These are phyloP conservation scores for Kazachstania taianensis DNA, from an alignment of 805 yeast species.

Conservation along the genomic window DNA sequence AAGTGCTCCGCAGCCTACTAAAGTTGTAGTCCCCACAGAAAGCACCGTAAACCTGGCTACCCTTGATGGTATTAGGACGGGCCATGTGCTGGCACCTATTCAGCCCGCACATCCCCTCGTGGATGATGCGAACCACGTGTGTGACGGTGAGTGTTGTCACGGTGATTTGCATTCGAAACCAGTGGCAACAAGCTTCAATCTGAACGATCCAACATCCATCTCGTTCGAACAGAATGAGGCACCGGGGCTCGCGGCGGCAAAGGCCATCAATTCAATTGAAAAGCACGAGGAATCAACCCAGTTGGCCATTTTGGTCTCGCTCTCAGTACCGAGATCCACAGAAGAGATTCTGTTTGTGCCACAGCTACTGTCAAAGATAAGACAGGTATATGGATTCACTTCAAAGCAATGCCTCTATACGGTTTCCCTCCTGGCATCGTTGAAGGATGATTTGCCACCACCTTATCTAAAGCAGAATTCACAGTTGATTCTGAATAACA, in stretches of 20 bases:
- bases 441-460: constrained; percentile 46
- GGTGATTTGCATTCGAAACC: constrained; percentile 16
- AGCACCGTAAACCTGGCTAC: neutral
- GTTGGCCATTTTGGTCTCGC: constrained; percentile 51
- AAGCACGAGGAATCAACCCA: constrained; percentile 38
- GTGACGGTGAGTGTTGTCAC: constrained; percentile 9
- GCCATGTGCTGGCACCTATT: neutral
- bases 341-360: constrained; percentile 73
- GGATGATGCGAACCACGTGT: constrained; percentile 5
- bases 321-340: constrained; percentile 66
- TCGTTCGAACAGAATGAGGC: constrained; percentile 61
- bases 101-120: no score
- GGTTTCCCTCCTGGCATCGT: constrained; percentile 58
- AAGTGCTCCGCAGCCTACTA: neutral
- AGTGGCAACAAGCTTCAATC: constrained; percentile 18
- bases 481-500: constrained; percentile 1
- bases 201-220: constrained; percentile 27
- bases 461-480: constrained; percentile 12
- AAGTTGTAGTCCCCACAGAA: neutral
- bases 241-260: constrained; percentile 64
- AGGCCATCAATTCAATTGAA: constrained; percentile 51
- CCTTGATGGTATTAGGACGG: no score
- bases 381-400: constrained; percentile 60
- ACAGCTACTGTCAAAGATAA: constrained; percentile 55
- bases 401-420: constrained; percentile 63